phyloP scores from a whole-genome alignment of 2,329 filamentous ascomycete species.

The Aspergillus sp. region DNA sequence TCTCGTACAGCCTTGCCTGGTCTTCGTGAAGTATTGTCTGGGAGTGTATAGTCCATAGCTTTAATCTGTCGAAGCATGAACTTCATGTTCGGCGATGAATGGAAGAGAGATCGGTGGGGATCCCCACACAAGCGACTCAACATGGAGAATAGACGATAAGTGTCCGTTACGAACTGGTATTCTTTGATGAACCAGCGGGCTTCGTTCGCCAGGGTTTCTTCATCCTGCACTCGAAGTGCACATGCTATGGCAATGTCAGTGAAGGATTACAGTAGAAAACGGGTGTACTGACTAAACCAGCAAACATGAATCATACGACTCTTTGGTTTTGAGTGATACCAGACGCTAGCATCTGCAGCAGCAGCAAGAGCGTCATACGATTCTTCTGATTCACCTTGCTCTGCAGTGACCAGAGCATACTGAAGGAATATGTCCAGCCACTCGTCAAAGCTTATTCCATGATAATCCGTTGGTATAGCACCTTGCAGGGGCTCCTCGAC shows the following conservation, averaged over 20 bases:
- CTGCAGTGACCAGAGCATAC: slow-evolving; percentile 73
- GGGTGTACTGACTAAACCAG: slow-evolving; percentile 59
- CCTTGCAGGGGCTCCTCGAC: slow-evolving; percentile 22
- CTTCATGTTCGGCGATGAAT: slow-evolving; percentile 78
- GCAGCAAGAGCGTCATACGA: slow-evolving; percentile 77
- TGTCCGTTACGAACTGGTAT: slow-evolving; percentile 72
- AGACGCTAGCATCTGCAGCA: slow-evolving; percentile 75
- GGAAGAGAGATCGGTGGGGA: slow-evolving; percentile 58
- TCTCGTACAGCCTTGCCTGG: slow-evolving; percentile 30
- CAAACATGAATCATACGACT: slow-evolving; percentile 70
- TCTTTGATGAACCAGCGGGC: slow-evolving; percentile 81
- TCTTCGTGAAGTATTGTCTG: slow-evolving; percentile 36
- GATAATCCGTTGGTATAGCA: slow-evolving; percentile 54
- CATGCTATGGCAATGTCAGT: slow-evolving; percentile 54
- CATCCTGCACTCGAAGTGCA: slow-evolving; percentile 73
- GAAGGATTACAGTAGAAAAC: not conserved
- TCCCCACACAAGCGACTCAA: slow-evolving; percentile 73
- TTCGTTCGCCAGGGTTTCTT: slow-evolving; percentile 67
- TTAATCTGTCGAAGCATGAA: slow-evolving; percentile 90
- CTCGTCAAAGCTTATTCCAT: slow-evolving; percentile 72
- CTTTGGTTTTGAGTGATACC: slow-evolving; percentile 64
- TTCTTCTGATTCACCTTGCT: slow-evolving; percentile 61
- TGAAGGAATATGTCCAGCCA: slow-evolving; percentile 92
- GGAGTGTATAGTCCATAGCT: slow-evolving; percentile 70
- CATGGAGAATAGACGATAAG: slow-evolving; percentile 76